A percentile compares a stretch with the other conserved stretches of the same genome.
Conservation (phyloP, 495 filamentous ascomycete species). For the Penicillium egyptiacum region DNA sequence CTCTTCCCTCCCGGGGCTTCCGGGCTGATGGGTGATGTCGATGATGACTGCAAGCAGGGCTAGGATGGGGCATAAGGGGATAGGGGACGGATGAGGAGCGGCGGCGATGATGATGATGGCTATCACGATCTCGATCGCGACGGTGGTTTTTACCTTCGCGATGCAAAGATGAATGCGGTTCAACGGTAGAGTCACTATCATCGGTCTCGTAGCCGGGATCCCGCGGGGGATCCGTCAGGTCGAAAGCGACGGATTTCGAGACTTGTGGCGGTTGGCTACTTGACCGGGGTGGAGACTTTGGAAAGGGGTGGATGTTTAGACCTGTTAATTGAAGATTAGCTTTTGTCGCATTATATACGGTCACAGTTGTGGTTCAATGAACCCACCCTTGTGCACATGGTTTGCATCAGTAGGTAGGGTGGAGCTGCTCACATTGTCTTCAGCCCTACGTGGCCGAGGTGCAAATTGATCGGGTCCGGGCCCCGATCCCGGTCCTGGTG, state of each 20-base stretch:
- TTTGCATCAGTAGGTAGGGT: slow-evolving; percentile 39
- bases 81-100: slow-evolving; percentile 33
- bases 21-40: slow-evolving; percentile 8
- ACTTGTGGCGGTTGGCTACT: slow-evolving; percentile 30
- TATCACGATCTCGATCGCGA: slow-evolving; percentile 6
- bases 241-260: slow-evolving; percentile 42
- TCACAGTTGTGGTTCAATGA: slow-evolving; percentile 28
- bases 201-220: slow-evolving; percentile 45
- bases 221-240: slow-evolving; percentile 23
- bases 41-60: slow-evolving; percentile 4
- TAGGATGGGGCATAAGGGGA: slow-evolving; percentile 13
- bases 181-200: slow-evolving; percentile 44
- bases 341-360: not conserved
- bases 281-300: slow-evolving; percentile 8
- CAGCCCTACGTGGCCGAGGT: slow-evolving; percentile 45
- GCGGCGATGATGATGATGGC: slow-evolving; percentile 21
- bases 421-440: slow-evolving; percentile 59
- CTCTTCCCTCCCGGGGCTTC: slow-evolving; percentile 4
- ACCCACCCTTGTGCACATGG: slow-evolving; percentile 48
- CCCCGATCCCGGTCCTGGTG: slow-evolving; percentile 28
- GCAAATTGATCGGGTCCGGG: slow-evolving; percentile 43
- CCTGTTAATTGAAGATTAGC: slow-evolving; percentile 19
- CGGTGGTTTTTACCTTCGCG: slow-evolving; percentile 15
- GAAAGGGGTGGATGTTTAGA: slow-evolving; percentile 23
- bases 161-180: slow-evolving; percentile 14